Conservation (phyloP, 192 early-diverging fungal genomes). For the Backusella westeae region DNA sequence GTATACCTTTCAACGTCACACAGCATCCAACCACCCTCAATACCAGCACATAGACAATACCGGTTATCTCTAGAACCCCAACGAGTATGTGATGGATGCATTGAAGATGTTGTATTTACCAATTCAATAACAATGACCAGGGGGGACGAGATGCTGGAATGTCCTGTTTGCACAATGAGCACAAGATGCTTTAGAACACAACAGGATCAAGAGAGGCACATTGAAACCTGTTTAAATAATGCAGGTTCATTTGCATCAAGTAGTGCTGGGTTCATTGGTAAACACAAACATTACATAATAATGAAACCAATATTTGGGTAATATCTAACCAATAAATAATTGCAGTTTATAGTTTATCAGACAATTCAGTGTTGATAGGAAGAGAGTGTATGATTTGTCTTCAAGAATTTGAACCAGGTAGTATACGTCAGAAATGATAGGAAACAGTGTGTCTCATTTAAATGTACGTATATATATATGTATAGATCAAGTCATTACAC, state of each 20-base stretch:
- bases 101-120: conserved; percentile 6
- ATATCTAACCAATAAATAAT: background rate
- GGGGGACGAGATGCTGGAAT: conserved; percentile 58
- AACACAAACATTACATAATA: conserved; percentile 6
- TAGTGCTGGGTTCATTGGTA: conserved; percentile 30
- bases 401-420: conserved; percentile 80
- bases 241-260: conserved; percentile 10
- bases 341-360: conserved; percentile 55
- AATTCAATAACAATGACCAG: background rate
- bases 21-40: background rate
- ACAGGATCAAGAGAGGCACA: conserved; percentile 60
- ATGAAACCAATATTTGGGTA: background rate
- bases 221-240: conserved; percentile 55
- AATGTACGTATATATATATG: background rate
- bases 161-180: conserved; percentile 63
- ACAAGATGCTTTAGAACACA: conserved; percentile 43
- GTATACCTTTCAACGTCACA: conserved; percentile 12
- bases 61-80: conserved; percentile 12
- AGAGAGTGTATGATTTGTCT: conserved; percentile 92
- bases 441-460: background rate
- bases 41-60: background rate
- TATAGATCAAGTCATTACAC: conserved; percentile 66
- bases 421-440: background rate
- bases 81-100: conserved; percentile 23
- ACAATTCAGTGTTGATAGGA: conserved; percentile 60